Percentiles rank a stretch among this genome's conserved stretches.
These are phyloP conservation scores for Ascomycota sp. DNA, from an alignment of 2,329 filamentous ascomycete species.

Conservation along the genomic window DNA sequence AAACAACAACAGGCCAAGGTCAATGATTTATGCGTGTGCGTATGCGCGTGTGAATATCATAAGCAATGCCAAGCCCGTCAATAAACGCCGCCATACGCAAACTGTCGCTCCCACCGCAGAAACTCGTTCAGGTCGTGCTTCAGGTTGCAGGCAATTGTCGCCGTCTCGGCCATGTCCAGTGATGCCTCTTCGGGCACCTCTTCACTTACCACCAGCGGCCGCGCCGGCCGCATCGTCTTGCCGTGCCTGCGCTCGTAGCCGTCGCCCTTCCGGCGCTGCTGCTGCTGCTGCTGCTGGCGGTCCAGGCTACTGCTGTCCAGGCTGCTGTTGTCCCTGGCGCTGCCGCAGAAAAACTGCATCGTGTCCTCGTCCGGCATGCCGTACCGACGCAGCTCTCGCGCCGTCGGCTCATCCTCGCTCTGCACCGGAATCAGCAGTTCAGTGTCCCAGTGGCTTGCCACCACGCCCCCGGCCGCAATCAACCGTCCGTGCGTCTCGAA, in stretches of 20 bases:
- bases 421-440: slow-evolving; percentile 18
- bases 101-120: slow-evolving; percentile 33
- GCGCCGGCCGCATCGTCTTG: slow-evolving; percentile 9
- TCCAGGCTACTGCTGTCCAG: not conserved
- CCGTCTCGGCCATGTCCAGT: slow-evolving; percentile 13
- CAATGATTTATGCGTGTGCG: not conserved
- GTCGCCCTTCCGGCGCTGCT: not conserved
- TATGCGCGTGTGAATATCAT: not conserved
- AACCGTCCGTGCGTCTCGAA: slow-evolving; percentile 23
- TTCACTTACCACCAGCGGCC: slow-evolving; percentile 22
- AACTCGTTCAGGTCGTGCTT: slow-evolving; percentile 38
- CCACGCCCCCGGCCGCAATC: slow-evolving; percentile 6
- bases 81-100: slow-evolving; percentile 18
- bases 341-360: slow-evolving; percentile 12
- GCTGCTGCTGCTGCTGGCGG: not conserved
- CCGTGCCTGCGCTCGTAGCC: not conserved
- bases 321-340: not conserved
- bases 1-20: not conserved
- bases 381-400: slow-evolving; percentile 11
- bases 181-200: slow-evolving; percentile 7
- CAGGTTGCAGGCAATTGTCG: slow-evolving; percentile 41
- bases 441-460: slow-evolving; percentile 8
- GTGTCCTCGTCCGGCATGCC: slow-evolving; percentile 5
- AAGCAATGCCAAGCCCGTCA: slow-evolving; percentile 3
- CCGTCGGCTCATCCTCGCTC: slow-evolving; percentile 8